phyloP scores from a whole-genome alignment of 257 asterid genomes.

The Jacaranda copaia region DNA sequence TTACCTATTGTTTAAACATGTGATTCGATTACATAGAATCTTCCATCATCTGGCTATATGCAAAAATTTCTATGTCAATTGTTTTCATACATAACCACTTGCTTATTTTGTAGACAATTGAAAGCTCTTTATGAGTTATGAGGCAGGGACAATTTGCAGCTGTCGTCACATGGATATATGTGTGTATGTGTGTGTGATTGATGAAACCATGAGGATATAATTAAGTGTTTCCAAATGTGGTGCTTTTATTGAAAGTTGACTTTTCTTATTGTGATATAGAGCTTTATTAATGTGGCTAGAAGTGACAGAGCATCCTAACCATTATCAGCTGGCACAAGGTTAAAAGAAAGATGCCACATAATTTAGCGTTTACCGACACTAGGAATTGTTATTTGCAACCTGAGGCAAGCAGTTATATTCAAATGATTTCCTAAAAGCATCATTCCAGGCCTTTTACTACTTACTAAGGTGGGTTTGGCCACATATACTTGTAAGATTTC shows the following conservation, averaged over 20 bases:
- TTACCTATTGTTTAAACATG: neutral
- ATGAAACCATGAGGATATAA: neutral
- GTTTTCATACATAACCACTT: constrained; percentile 27
- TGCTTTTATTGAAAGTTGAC: neutral
- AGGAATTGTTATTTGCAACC: constrained; percentile 79
- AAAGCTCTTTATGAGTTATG: constrained; percentile 71
- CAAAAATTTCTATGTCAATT: neutral
- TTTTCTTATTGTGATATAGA: constrained; percentile 64
- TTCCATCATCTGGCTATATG: neutral
- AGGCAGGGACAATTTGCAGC: constrained; percentile 70
- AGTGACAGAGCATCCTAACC: constrained; percentile 85
- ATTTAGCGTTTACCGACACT: constrained; percentile 76
- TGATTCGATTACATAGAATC: too few species aligned
- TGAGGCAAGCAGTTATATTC: constrained; percentile 62
- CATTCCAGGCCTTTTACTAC: neutral
- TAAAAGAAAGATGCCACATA: constrained; percentile 73
- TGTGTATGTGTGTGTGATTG: constrained; percentile 1
- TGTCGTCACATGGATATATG: constrained; percentile 57
- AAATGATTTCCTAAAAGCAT: neutral
- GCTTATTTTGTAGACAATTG: constrained; percentile 68
- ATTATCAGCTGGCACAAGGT: constrained; percentile 68
- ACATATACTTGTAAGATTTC: neutral
- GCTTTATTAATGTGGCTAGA: constrained; percentile 93
- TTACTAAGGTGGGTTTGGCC: too few species aligned
- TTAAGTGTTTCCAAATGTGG: constrained; percentile 17